phyloP scores from a whole-genome alignment of 148 eudicot species.

The Heliosperma pusillum region DNA sequence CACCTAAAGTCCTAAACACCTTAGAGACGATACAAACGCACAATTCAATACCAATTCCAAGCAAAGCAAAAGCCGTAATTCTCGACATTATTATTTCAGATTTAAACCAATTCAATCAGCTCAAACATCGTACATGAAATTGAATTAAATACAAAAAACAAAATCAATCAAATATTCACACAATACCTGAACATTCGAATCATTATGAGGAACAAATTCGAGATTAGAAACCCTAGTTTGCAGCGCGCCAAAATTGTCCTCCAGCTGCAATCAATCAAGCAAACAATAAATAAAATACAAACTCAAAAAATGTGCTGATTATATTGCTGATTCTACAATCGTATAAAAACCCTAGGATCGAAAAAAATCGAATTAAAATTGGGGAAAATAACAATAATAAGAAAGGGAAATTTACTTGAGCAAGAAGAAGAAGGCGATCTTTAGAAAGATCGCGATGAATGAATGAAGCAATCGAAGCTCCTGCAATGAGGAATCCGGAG shows the following conservation, averaged over 20 bases:
- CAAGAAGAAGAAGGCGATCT: constrained; percentile 22
- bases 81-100: not conserved
- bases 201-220: constrained; percentile 18
- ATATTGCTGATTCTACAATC: not conserved
- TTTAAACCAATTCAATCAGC: not conserved
- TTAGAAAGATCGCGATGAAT: constrained; percentile 28
- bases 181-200: constrained; percentile 20
- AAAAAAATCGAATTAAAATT: not conserved
- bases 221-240: constrained; percentile 26
- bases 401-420: constrained; percentile 16
- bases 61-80: not conserved
- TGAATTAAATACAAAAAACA: not conserved
- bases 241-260: constrained; percentile 30
- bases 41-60: not conserved
- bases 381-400: not conserved
- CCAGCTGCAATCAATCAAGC: constrained; percentile 19
- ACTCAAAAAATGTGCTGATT: not conserved
- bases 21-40: not conserved
- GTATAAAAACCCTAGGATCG: not conserved
- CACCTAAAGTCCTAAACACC: not conserved
- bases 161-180: not conserved
- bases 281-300: not conserved
- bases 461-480: constrained; percentile 17
- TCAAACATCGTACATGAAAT: not conserved
- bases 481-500: constrained; percentile 22